Evolutionary conservation across 306 rosid genomes (phyloP), one percentile per base, ranked within the genome.

Genomic region (Corylus avellana): DNA sequence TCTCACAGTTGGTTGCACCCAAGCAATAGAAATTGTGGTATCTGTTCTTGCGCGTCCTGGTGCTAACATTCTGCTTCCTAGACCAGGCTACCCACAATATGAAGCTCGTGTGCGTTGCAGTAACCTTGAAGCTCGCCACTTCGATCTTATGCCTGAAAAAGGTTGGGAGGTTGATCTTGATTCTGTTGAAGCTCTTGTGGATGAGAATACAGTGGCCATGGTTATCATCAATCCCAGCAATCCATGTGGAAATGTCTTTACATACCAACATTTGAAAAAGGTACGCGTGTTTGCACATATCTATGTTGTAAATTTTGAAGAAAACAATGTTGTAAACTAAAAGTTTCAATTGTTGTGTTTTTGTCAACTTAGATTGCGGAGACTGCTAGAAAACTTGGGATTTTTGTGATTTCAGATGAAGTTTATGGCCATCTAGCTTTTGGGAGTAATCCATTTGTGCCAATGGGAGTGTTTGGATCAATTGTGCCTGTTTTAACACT

Each of bases 151-250:
- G 12, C 97, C 92, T 8, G 85, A 88, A 32, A 87, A 55, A 64
- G 84, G 79, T 70, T 90, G 97, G 94, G 92, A 88, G 81, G 84
- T 90, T 64, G 91, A 92, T 64, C 81, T 92, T 76, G 87, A 88
- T 62, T 78, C 88, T 32, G 78, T 92, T 48, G 85, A 88, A 87
- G 78, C 85, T 81, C 72, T 85, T 49, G 89, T 86, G 20, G 97
- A 91, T 87, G 84, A 84, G 6, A 91, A 91, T 57, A 85, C 92
- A 62, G 86, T 81, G 35, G 94, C 97, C 16, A 85, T 88, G 76
- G 91, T 90, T 58, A 74, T 91, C 79, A 82, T 90, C 69, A 89
- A 85, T 57, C 97, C 97, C 46, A 77, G 89, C 77, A 91, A 86
- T 74, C 97, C 97, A 17, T 86, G 93, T 71, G 94, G 92, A 55